Base-by-base conservation (phyloP, 2,329 filamentous ascomycete species). In the Sphaceloma murrayae region DNA sequence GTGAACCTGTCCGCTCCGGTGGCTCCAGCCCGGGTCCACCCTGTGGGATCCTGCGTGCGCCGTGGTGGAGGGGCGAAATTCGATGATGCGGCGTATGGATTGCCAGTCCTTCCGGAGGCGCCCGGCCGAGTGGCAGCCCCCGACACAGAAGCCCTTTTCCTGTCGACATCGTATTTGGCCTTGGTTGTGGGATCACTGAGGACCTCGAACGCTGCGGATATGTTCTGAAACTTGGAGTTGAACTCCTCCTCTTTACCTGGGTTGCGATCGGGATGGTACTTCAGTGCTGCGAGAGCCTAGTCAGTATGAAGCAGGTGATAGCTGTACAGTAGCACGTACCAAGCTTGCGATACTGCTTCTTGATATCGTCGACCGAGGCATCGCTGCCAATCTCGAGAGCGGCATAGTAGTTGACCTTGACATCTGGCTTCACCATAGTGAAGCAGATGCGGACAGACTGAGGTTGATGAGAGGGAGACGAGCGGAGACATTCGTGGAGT, bases 251-350 rank as follows among this genome's bases (percentile, higher is more conserved):
- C 86, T 56, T 76, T 77, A 42, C 87, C 87, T 8, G 82, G 85
- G 57, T 94, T 94, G 48, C 87, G 81, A 60, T 94, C 87, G 5
- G 87, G 87, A 57, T 94, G 87, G 56, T 83, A 93, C 61, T 84
- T 83, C 34, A 93, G 69, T 36, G 86, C 86, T 86, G 46, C 3
- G 17, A 8, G 16, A 21, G 4, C 52, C 66, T 51, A n/a, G n/a
- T n/a, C n/a, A n/a, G n/a, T n/a, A n/a, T n/a, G n/a, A n/a, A n/a
- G 45, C 48, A 21, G 21, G 36, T 21, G 22, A 4, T 2, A 11
- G 29, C 5, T 2, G 8, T 16, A 17, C 11, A 7, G 11, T 27
- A 27, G 7, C 6, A 27, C 11, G 14, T 67, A 85, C 82, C 82
- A 57, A 94, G 74, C 62, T 86, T 87, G 53, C 82, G 77, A 63